Base-by-base conservation (phyloP, 1,284 basidiomycete species). In the Quambalaria eucalypti region DNA sequence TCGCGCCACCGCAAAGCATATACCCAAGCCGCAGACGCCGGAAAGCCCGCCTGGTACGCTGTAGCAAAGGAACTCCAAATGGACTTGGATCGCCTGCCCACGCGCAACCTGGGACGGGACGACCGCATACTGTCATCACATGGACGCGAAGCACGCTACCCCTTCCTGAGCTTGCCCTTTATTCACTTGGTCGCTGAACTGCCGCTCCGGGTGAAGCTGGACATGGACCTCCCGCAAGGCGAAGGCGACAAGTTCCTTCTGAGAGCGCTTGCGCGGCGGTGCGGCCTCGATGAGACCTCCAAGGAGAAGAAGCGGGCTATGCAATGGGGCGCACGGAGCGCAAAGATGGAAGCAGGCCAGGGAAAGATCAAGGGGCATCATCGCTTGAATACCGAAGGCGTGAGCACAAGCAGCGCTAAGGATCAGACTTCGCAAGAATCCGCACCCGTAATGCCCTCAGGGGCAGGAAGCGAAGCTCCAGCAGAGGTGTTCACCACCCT, bases 251-350 rank as follows among this genome's bases (percentile, higher is more conserved):
- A 98, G 78, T 79, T 85, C 72, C 73, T 98, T 28, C 74, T 98
- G 47, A 79, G 93, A 48, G 25, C 48, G 14, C 29, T 69, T 1
- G 73, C 73, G 1, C 49, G 30, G 2, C 12, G 38, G 4, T 14
- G 69, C 7, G 69, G 66, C 0, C 28, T 74, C 14, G 3, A 9
- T 1, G 73, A 86, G 14, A 84, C 86, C 0, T 83, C 86, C 28
- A 76, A 78, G 54, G 46, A 70, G 55, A 89, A 87, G 69, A 98
- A 98, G 78, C 76, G 88, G 51, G 93, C 93, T 4, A 97, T 97
- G 87, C 93, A 98, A 74, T 98, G 98, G 79, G 93, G 93, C 2
- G 69, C 86, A 59, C 83, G 87, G 74, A 90, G 89, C 48, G 90
- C 91, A 2, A 84, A 91, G 68, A 91, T 97, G 86, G 84, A 87